Conservation (phyloP, 2,329 filamentous ascomycete genomes). For the Purpureocillium lavendulum region DNA sequence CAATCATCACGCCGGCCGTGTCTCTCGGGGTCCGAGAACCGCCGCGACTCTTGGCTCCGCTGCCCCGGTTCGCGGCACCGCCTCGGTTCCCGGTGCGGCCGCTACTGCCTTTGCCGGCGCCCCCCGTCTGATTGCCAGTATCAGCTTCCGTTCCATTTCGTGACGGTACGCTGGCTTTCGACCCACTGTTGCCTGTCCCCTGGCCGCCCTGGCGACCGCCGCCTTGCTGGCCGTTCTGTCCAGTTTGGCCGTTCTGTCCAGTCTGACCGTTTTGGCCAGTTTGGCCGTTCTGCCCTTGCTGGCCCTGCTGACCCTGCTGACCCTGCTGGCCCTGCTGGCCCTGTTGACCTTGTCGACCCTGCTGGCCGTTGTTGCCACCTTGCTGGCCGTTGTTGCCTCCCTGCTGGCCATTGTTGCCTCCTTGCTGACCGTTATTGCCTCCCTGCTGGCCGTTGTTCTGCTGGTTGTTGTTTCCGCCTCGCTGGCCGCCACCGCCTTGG, state of each 20-base stretch:
- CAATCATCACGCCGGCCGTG: background rate
- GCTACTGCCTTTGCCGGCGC: conserved; percentile 4
- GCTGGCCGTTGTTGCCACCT: no score
- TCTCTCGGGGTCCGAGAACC: no score
- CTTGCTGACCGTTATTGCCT: background rate
- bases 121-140: conserved; percentile 1
- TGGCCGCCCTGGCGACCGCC: conserved; percentile 1
- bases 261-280: no score
- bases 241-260: background rate
- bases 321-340: background rate
- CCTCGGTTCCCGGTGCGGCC: conserved; percentile 2
- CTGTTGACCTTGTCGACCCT: background rate
- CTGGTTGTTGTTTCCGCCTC: conserved; percentile 1
- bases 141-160: conserved; percentile 1
- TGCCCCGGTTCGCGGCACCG: conserved; percentile 11
- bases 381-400: conserved; percentile 1
- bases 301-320: conserved; percentile 1
- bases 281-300: no score
- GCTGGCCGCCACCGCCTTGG: conserved; percentile 6
- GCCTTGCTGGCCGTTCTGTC: background rate
- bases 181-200: conserved; percentile 3
- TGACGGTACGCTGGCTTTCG: background rate
- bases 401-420: conserved; percentile 2
- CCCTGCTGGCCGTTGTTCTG: conserved; percentile 1
- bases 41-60: conserved; percentile 29